Percentiles rank a stretch among this genome's conserved stretches.
Conservation (phyloP, 306 rosid species). For the Luffa aegyptiaca region DNA sequence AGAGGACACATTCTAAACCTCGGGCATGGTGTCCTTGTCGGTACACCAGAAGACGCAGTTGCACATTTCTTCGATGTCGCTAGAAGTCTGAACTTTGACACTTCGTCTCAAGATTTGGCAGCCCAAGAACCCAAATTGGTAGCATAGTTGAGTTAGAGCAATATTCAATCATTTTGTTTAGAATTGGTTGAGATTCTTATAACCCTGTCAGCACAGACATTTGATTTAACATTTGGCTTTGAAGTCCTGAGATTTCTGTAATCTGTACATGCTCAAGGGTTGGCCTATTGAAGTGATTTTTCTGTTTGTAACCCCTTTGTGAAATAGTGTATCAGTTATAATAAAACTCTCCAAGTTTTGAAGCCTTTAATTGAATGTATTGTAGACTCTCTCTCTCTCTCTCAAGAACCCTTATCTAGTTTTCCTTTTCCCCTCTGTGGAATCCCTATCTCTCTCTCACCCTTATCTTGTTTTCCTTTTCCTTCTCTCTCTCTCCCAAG, state of each 20-base stretch:
- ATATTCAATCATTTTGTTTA: neutral
- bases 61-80: conserved; percentile 94
- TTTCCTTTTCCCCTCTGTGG: neutral
- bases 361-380: neutral
- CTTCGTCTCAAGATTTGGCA: conserved; percentile 29
- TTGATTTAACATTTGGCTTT: neutral
- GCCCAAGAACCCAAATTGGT: conserved; percentile 47
- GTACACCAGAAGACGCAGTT: conserved; percentile 95
- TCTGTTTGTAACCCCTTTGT: neutral
- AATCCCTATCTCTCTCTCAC: neutral
- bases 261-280: neutral
- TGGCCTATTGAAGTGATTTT: neutral
- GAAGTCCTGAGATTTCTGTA: neutral
- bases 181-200: conserved; percentile 1
- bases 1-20: conserved; percentile 88
- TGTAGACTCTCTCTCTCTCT: neutral
- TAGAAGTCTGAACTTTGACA: conserved; percentile 65
- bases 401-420: neutral
- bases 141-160: conserved; percentile 10
- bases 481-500: neutral
- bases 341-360: neutral
- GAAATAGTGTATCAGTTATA: neutral
- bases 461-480: neutral
- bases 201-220: neutral
- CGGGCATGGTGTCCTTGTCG: conserved; percentile 92